Evolutionary conservation across 2,329 filamentous ascomycete genomes (phyloP), one percentile per base, ranked within the genome.

Genomic region (Penicillium psychrosexuale): DNA sequence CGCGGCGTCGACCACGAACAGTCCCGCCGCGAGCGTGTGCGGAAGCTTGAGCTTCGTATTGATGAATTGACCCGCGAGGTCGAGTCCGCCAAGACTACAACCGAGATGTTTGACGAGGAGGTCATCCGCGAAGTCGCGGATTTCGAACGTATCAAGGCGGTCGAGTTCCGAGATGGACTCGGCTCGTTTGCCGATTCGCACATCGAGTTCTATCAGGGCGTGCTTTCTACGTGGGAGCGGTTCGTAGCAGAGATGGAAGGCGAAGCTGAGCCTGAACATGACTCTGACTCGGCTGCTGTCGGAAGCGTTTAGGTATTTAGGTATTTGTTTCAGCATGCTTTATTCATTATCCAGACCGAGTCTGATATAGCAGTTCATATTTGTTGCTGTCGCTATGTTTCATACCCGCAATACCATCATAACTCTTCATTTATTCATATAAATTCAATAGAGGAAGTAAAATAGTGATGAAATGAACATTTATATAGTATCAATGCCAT

Each of bases 1-100:
- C 87, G 94, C 17, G 94, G 94, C 13, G 92, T 99, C 4, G 94
- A 99, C 73, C 94, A 97, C 75, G 94, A 97, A 72, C 90, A 95
- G 67, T 86, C 88, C 13, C 86, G 92, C 2, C 85, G 92, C 13
- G 93, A 97, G 71, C 84, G 93, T 30, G 83, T 93, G 48, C 86
- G 94, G 55, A 96, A 94, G 74, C 82, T 97, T 4, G 94, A 99
- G 74, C 81, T 97, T 47, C 87, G 91, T 61, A 96, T 99, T 64
- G 91, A 96, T 66, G 89, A 96, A 68, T 81, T 99, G 38, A 96
- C 91, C 3, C 83, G 85, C 24, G 91, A 96, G 72, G 93, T 96
- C 0, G 93, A 97, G 73, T 84, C 84, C 42, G 90, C 94, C 6
- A 91, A 91, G 75, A 88, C 87, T 68, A 90, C 88, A 13, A 91